Evolutionary conservation across 2,329 filamentous ascomycete genomes (phyloP).

Genomic region (Nothophoma quercina): DNA sequence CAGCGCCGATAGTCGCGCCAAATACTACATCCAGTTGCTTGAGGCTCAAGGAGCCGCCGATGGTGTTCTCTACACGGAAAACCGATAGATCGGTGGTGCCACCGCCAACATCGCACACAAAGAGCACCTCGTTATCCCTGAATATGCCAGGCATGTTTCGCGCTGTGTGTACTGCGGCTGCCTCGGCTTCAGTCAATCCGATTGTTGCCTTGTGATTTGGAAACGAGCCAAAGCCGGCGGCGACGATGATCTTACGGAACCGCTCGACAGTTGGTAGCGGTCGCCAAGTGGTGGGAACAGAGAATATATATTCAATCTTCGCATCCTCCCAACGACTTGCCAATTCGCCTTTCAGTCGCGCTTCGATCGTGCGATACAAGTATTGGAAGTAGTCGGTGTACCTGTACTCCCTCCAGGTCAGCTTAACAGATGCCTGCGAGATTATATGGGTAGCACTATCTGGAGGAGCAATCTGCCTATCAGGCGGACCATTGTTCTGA

Average conservation of each 20-base stretch:
- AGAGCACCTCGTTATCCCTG: conserved; percentile 51
- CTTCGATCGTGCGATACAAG: conserved; percentile 60
- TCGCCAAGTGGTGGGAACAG: conserved; percentile 65
- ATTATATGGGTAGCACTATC: too few species aligned
- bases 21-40: conserved; percentile 50
- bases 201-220: conserved; percentile 52
- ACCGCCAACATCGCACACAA: conserved; percentile 61
- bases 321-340: conserved; percentile 51
- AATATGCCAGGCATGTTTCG: conserved; percentile 17
- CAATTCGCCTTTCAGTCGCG: conserved; percentile 46
- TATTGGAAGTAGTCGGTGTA: conserved; percentile 57
- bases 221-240: conserved; percentile 59
- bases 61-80: conserved; percentile 40
- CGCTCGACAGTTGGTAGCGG: conserved; percentile 59
- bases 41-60: conserved; percentile 24
- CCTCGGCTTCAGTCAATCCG: conserved; percentile 62
- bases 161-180: conserved; percentile 60
- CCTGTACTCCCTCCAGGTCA: conserved; percentile 51
- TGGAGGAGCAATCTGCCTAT: too few species aligned
- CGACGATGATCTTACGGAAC: conserved; percentile 58
- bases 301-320: conserved; percentile 63
- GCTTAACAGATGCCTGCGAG: neutral
- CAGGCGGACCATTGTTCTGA: too few species aligned
- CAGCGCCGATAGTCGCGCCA: conserved; percentile 46
- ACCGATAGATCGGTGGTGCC: conserved; percentile 56